Conservation (phyloP, 805 yeast species). For the Wickerhamomyces chambardii region DNA sequence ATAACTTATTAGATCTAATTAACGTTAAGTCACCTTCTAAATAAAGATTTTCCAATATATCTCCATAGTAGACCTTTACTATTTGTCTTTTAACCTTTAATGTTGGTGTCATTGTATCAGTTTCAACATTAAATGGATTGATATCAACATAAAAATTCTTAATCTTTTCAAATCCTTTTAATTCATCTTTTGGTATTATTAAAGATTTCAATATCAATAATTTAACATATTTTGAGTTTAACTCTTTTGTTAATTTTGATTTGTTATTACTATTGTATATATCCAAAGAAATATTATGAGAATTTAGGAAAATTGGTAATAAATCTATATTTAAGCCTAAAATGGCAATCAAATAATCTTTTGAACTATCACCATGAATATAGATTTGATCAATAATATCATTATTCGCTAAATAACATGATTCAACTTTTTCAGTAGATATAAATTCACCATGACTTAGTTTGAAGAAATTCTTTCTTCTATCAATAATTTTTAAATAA, state of each 20-base stretch:
- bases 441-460: constrained; percentile 47
- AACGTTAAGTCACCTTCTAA: constrained; percentile 36
- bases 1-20: no score
- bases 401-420: constrained; percentile 35
- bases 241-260: not conserved
- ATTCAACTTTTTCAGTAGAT: constrained; percentile 60
- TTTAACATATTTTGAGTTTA: not conserved
- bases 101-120: constrained; percentile 63
- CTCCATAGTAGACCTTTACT: constrained; percentile 30
- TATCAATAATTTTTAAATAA: constrained; percentile 42
- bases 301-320: constrained; percentile 5
- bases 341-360: constrained; percentile 43
- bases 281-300: not conserved
- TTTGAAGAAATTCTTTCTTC: constrained; percentile 64
- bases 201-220: no score
- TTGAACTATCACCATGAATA: constrained; percentile 48
- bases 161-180: constrained; percentile 58
- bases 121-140: constrained; percentile 56
- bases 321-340: constrained; percentile 41
- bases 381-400: constrained; percentile 36
- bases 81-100: constrained; percentile 42
- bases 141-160: constrained; percentile 42
- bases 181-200: constrained; percentile 17
- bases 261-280: not conserved
- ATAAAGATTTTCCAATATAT: constrained; percentile 31